Evolutionary conservation across 192 early-diverging fungal species (phyloP), one percentile per base, ranked within the genome.

Genomic region (Allomyces macrogynus): DNA sequence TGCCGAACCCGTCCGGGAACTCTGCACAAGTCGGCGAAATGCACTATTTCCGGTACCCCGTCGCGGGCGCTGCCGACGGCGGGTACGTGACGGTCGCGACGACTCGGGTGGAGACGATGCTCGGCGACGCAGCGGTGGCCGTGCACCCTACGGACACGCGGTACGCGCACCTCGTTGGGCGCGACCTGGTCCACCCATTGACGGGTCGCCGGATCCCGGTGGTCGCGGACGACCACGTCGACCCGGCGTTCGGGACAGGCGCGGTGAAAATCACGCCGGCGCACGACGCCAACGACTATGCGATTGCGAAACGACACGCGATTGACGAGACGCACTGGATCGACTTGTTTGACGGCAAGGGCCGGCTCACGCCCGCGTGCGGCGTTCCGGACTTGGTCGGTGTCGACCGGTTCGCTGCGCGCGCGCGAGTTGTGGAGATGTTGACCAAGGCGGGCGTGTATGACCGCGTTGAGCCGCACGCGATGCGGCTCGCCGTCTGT

Each of bases 211-310:
- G 74, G 22, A 83, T 98, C 10, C 93, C 92, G 24, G 92, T 98
- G 69, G 72, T 93, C 20, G 81, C 79, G 68, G 87, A 94, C 67
- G 75, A 80, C 8, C 78, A 95, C 32, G 91, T 90, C 5, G 87
- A 96, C 72, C 86, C 86, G 70, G 83, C 80, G 16, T 96, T 94
- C 74, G 95, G 93, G 67, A 94, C 95, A 7, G 95, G 95, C 62
- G 91, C 85, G 43, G 95, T 98, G 61, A 98, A 98, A 82, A 86
- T 97, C 61, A 96, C 95, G 3, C 95, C 95, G 22, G 92, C 92
- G 4, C 95, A 98, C 68, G 95, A 98, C 65, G 84, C 73, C 16
- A 89, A 89, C 73, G 95, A 98, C 74, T 92, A 89, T 69, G 83
- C 78, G 1, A 89, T 90, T 68, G 95, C 89, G 27, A 84, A 86